These are phyloP conservation scores for Nicotiana undulata DNA, from an alignment of 257 asterid species.

Conservation along the genomic window DNA sequence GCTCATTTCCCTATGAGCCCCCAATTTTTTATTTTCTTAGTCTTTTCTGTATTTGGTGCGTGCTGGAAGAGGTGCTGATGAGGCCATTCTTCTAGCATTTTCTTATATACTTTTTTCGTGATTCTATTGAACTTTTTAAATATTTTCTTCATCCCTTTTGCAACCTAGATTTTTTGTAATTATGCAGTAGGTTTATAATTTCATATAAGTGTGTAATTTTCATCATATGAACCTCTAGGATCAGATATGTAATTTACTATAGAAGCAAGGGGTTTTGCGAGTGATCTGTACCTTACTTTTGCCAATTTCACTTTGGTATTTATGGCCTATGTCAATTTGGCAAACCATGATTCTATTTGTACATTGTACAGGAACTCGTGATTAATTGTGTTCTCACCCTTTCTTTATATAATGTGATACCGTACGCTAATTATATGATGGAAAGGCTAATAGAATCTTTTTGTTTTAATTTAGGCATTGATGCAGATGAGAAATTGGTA, in stretches of 20 bases:
- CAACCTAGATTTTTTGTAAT: background rate
- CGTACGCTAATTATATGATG: background rate
- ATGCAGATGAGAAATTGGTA: constrained; percentile 89
- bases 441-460: constrained; percentile 7
- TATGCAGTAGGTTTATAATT: background rate
- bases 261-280: background rate
- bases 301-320: background rate
- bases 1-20: background rate
- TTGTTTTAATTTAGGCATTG: constrained; percentile 54
- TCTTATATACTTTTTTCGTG: background rate
- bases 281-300: background rate
- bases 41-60: background rate
- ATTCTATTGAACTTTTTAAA: background rate
- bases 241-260: background rate
- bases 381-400: background rate
- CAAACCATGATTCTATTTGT: background rate
- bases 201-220: background rate
- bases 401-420: background rate
- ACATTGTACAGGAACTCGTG: background rate
- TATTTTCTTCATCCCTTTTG: background rate
- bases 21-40: background rate
- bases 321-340: background rate
- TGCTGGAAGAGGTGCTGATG: background rate
- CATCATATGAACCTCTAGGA: background rate
- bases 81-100: background rate